Percentiles rank a stretch among this genome's conserved stretches.
phyloP scores from a whole-genome alignment of 169 alveolate genomes.

The Plasmodium blacklocki region DNA sequence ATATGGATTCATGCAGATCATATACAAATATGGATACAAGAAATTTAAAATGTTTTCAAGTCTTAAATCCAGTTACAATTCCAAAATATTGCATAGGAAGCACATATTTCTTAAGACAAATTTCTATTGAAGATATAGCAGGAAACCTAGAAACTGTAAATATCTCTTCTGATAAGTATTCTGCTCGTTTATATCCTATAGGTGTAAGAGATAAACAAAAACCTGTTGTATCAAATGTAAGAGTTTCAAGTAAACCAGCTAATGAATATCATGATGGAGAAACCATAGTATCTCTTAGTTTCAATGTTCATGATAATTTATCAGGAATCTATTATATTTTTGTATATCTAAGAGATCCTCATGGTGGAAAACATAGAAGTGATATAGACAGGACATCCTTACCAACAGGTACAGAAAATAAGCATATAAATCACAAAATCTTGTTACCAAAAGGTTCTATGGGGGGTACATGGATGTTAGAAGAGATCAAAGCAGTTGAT shows the following conservation, averaged over 20 bases:
- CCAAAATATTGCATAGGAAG: constrained; percentile 79
- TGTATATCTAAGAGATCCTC: constrained; percentile 76
- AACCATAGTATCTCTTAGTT: constrained; percentile 77
- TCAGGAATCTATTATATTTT: constrained; percentile 20
- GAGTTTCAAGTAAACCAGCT: constrained; percentile 80
- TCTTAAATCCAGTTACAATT: constrained; percentile 79
- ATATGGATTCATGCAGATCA: constrained; percentile 28
- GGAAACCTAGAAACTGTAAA: constrained; percentile 81
- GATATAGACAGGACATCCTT: constrained; percentile 34
- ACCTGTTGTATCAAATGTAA: constrained; percentile 78
- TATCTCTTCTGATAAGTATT: constrained; percentile 77
- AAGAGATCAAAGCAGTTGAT: constrained; percentile 62
- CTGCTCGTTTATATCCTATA: constrained; percentile 47
- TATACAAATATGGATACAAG: constrained; percentile 45
- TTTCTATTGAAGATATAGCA: constrained; percentile 80
- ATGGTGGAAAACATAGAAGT: constrained; percentile 82
- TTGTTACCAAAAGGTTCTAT: constrained; percentile 84
- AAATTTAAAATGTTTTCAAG: constrained; percentile 81
- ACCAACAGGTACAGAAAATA: constrained; percentile 73
- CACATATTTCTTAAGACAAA: constrained; percentile 76
- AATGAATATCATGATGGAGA: constrained; percentile 84
- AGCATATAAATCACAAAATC: constrained; percentile 48
- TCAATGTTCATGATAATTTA: constrained; percentile 11
- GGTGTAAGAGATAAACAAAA: constrained; percentile 71
- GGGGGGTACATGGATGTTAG: constrained; percentile 85